Percentiles rank a stretch among this genome's conserved stretches.
phyloP scores from a whole-genome alignment of 371 early-diverging fungal species.

The Circinella umbellata region DNA sequence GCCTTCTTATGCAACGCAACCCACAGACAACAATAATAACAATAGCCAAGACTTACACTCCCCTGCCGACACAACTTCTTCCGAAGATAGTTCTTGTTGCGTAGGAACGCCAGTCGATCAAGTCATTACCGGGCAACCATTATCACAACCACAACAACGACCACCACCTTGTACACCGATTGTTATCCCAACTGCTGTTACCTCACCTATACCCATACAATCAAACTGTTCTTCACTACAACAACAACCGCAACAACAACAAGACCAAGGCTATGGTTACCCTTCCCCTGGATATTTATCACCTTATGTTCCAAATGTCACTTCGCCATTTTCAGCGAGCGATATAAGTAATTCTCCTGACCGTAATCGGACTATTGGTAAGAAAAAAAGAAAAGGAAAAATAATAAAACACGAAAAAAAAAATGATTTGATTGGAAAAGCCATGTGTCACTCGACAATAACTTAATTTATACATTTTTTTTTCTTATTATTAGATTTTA shows the following conservation, averaged over 20 bases:
- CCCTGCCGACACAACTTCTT: background rate
- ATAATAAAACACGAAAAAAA: background rate
- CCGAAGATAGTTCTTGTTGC: background rate
- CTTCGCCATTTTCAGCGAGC: background rate
- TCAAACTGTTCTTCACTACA: too few species aligned
- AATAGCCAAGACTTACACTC: constrained; percentile 4
- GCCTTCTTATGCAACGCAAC: background rate
- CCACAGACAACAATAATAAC: background rate
- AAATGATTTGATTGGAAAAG: background rate
- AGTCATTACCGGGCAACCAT: background rate
- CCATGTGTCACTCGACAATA: background rate
- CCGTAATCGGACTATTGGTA: background rate
- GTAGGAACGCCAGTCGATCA: constrained; percentile 4
- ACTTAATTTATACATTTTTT: background rate
- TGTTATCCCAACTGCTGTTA: background rate
- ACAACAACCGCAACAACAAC: too few species aligned
- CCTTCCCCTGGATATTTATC: constrained; percentile 6
- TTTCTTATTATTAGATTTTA: background rate
- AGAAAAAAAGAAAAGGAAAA: background rate
- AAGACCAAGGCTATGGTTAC: background rate
- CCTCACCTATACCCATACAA: constrained; percentile 8
- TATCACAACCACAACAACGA: background rate
- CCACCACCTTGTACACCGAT: background rate
- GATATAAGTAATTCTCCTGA: background rate
- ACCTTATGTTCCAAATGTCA: background rate